phyloP scores from a whole-genome alignment of 225 moss, liverwort and hornwort species.

The Thuidium tamariscinum region DNA sequence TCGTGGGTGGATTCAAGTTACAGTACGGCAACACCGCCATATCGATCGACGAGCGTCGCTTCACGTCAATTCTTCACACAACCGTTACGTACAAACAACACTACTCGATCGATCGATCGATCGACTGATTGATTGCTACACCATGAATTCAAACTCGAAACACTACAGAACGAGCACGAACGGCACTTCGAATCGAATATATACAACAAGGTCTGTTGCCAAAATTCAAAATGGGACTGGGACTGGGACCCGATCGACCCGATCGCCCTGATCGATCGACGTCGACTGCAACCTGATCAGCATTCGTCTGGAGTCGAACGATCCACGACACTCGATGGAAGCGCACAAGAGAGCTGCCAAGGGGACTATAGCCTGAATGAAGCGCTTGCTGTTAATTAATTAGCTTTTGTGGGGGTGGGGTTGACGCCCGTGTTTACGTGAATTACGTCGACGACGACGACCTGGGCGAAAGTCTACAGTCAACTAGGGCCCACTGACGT shows the following conservation, averaged over 20 bases:
- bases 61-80: not conserved
- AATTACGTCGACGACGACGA: not conserved
- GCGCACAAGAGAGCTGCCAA: not conserved
- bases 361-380: not conserved
- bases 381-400: not conserved
- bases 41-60: not conserved
- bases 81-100: not conserved
- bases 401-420: not conserved
- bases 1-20: conserved; percentile 2
- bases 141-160: not conserved
- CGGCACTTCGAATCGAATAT: not conserved
- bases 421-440: conserved; percentile 3
- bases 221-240: not conserved
- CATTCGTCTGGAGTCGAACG: not conserved
- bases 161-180: not conserved
- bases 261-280: not conserved
- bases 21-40: conserved; percentile 29
- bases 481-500: conserved; percentile 8
- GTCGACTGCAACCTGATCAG: not conserved
- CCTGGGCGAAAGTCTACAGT: not conserved
- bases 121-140: not conserved
- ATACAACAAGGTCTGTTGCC: too few species aligned
- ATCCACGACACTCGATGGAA: not conserved
- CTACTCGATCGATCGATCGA: not conserved
- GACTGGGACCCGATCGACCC: not conserved